Evolutionary conservation across 2,329 filamentous ascomycete species (phyloP).

Genomic region (Kalaharituber pfeilii): DNA sequence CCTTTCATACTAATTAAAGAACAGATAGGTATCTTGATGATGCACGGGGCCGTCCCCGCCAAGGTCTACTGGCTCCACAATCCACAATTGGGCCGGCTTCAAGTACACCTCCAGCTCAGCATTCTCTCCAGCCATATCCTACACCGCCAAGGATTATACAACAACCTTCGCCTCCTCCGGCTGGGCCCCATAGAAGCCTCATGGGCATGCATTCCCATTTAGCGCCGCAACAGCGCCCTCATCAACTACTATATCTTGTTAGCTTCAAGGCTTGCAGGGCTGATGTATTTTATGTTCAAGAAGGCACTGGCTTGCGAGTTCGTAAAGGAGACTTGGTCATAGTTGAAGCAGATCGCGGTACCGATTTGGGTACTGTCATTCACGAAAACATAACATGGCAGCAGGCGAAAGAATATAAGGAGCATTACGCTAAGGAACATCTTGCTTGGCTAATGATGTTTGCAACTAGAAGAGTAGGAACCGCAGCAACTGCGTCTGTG

Average conservation of each 20-base stretch:
- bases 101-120: conserved; percentile 15
- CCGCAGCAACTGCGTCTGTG: conserved; percentile 51
- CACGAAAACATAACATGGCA: conserved; percentile 77
- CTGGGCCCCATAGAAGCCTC: conserved; percentile 12
- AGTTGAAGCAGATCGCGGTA: conserved; percentile 89
- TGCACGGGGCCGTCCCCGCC: conserved; percentile 24
- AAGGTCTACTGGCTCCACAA: conserved; percentile 11
- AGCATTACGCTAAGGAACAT: conserved; percentile 84
- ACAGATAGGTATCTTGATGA: conserved; percentile 22
- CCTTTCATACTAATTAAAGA: background rate
- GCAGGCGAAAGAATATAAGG: conserved; percentile 72
- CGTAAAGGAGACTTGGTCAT: conserved; percentile 90
- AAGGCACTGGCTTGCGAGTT: conserved; percentile 79
- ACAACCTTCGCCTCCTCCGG: conserved; percentile 14
- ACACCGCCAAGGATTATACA: conserved; percentile 5
- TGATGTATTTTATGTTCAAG: conserved; percentile 93
- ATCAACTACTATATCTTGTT: conserved; percentile 68
- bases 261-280: conserved; percentile 92
- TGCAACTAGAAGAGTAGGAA: conserved; percentile 46
- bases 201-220: conserved; percentile 21
- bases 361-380: conserved; percentile 83
- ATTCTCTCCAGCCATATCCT: conserved; percentile 14
- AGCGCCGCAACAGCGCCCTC: conserved; percentile 40
- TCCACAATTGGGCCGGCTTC: conserved; percentile 12
- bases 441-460: conserved; percentile 99